Percentiles rank a stretch among this genome's conserved stretches.
These are phyloP conservation scores for Vitellaria paradoxa DNA, from an alignment of 179 eudicot species.

Conservation along the genomic window DNA sequence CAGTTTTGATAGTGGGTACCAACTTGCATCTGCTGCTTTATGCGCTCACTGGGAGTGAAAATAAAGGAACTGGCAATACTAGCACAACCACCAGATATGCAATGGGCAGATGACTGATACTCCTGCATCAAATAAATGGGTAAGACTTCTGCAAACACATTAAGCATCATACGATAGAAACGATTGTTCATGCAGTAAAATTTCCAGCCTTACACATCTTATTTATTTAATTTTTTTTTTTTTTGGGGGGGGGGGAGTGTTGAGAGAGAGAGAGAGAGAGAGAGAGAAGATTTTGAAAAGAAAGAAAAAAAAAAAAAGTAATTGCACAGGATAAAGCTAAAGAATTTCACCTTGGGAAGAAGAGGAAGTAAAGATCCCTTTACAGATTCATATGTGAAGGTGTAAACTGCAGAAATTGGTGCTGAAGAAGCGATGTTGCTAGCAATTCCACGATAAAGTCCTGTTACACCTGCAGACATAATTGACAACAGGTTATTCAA, in stretches of 20 bases:
- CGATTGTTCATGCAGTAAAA: background rate
- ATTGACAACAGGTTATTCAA: background rate
- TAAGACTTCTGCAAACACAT: constrained; percentile 15
- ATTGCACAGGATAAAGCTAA: background rate
- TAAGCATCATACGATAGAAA: background rate
- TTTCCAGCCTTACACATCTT: background rate
- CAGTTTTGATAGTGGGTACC: constrained; percentile 79
- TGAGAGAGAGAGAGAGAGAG: constrained; percentile 1
- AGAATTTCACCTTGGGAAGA: constrained; percentile 55
- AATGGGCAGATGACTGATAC: constrained; percentile 83
- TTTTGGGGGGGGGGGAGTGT: background rate
- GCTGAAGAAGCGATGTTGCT: constrained; percentile 92
- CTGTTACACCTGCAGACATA: constrained; percentile 55
- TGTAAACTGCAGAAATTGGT: constrained; percentile 94
- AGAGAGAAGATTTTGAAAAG: background rate
- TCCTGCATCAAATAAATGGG: constrained; percentile 47
- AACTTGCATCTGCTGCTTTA: constrained; percentile 99
- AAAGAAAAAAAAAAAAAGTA: background rate
- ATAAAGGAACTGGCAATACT: constrained; percentile 94
- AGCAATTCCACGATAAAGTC: constrained; percentile 92
- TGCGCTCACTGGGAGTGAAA: constrained; percentile 94
- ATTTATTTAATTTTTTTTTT: too few species aligned
- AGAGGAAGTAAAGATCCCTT: constrained; percentile 79
- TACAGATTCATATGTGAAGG: constrained; percentile 89
- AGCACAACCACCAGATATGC: constrained; percentile 94